These are phyloP conservation scores for Leishmania amazonensis DNA, from an alignment of 208 protist genomes.

Conservation along the genomic window DNA sequence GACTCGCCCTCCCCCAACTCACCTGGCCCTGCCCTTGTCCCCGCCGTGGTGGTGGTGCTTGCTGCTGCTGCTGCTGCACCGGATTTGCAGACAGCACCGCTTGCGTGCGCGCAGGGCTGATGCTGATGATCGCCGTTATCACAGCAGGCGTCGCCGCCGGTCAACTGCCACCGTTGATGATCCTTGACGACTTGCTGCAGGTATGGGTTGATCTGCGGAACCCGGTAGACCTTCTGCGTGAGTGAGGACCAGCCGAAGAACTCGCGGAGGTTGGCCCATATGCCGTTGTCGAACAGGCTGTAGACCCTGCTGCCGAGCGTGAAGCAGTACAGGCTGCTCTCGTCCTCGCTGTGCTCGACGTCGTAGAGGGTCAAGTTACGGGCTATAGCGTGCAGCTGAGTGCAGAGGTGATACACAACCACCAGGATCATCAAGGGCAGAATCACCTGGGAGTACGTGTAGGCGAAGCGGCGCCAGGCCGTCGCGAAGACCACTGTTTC, in stretches of 20 bases:
- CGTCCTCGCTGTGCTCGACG: slow-evolving; percentile 40
- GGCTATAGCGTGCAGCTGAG: slow-evolving; percentile 49
- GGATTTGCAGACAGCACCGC: not conserved
- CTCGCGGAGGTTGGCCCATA: slow-evolving; percentile 39
- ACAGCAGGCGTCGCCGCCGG: slow-evolving; percentile 17
- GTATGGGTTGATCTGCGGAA: slow-evolving; percentile 59
- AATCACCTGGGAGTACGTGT: slow-evolving; percentile 59
- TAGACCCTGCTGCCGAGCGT: slow-evolving; percentile 51
- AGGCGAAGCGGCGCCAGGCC: slow-evolving; percentile 36
- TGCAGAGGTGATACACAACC: slow-evolving; percentile 27
- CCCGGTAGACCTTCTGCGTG: slow-evolving; percentile 35
- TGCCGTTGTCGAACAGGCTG: slow-evolving; percentile 70
- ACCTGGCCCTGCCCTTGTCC: not conserved
- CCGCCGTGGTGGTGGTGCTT: not conserved
- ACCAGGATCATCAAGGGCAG: slow-evolving; percentile 53
- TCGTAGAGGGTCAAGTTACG: slow-evolving; percentile 81
- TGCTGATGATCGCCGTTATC: slow-evolving; percentile 12
- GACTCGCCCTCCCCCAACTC: slow-evolving; percentile 18
- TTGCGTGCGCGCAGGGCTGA: not conserved
- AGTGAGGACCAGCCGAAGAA: slow-evolving; percentile 55
- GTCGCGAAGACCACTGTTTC: slow-evolving; percentile 20
- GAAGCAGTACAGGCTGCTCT: slow-evolving; percentile 80
- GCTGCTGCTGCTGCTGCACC: slow-evolving; percentile 4
- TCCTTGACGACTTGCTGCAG: slow-evolving; percentile 49
- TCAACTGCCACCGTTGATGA: slow-evolving; percentile 50